Evolutionary conservation across 768 basidiomycete species (phyloP), one percentile per base, ranked within the genome.

Genomic region (Suillus discolor): DNA sequence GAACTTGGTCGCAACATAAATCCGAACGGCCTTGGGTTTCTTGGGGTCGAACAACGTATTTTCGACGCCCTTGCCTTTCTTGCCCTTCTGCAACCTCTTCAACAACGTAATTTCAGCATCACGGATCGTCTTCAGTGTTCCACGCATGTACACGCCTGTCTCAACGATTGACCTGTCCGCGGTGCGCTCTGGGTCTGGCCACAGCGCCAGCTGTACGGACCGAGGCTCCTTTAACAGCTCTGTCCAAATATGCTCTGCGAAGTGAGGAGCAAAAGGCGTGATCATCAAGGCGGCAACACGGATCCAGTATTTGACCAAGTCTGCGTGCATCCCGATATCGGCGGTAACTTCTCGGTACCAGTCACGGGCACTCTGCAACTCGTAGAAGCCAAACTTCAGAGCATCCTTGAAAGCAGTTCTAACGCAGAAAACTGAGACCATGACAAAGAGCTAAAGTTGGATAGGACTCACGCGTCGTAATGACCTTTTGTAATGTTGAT

Each of bases 371-470:
- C 87, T 90, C 76, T 98, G 94, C 69, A 96, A 85, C 72, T 97
- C 96, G 84, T 96, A 99, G 80, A 98, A 97, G 57, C 96, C 97
- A 69, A 85, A 91, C 78, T 98, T 97, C 67, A 98, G 78, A 12
- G 96, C 96, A 65, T 97, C 94, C 79, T 99, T 99, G 88, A 92
- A 99, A 76, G 92, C 88, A 66, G 90, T 94, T 25, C 96, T 97
- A 72, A 51, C 61, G 51, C 23, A 68, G 25, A 36, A 38, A 13
- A 16, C 11, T 64, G 25, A 57, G 55, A 44, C 8, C 34, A 34
- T 25, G 15, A 62, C 39, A 49, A 25, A 54, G 57, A 23, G 23
- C 42, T 45, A n/a, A 16, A n/a, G 57, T 31, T 6, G 15, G 61
- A 47, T 39, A 41, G 1, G 4, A 81, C 93, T 72, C 76, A 97